Evolutionary conservation across 177 flowering plant species (phyloP).

Genomic region (Vitis hybrid): DNA sequence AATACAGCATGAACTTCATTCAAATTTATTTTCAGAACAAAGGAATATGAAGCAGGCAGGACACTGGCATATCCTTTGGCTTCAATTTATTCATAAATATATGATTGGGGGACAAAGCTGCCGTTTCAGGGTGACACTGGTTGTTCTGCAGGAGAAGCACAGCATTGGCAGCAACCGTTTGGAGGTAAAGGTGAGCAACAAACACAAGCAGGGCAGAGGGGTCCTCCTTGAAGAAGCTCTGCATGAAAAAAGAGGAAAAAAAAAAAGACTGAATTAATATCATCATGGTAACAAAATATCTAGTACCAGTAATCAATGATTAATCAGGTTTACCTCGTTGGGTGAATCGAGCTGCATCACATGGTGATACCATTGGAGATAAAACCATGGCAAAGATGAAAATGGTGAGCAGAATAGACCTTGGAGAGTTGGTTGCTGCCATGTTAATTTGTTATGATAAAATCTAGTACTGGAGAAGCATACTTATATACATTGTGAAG

Average conservation of each 20-base stretch:
- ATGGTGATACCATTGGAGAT: slow-evolving; percentile 8
- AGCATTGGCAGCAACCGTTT: slow-evolving; percentile 20
- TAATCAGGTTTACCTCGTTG: neutral
- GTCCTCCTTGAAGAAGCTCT: neutral
- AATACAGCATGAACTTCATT: too few species aligned
- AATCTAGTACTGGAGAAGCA: too few species aligned
- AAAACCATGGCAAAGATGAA: slow-evolving; percentile 20
- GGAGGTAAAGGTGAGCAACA: slow-evolving; percentile 26
- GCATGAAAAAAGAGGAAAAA: neutral
- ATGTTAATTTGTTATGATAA: too few species aligned
- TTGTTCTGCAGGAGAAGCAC: slow-evolving; percentile 18
- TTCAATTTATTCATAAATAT: too few species aligned
- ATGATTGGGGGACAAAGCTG: too few species aligned
- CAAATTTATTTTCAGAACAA: too few species aligned
- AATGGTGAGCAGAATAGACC: slow-evolving; percentile 7
- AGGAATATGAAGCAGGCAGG: too few species aligned
- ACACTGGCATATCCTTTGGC: too few species aligned
- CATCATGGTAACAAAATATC: neutral
- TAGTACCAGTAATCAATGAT: neutral
- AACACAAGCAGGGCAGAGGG: slow-evolving; percentile 20
- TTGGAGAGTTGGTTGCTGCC: neutral
- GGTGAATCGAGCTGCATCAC: slow-evolving; percentile 10
- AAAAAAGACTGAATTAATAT: neutral
- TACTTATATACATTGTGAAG: too few species aligned
- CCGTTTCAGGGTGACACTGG: neutral